Evolutionary conservation across 768 basidiomycete species (phyloP), one percentile per base, ranked within the genome.

Genomic region (Tulasnella sp.): DNA sequence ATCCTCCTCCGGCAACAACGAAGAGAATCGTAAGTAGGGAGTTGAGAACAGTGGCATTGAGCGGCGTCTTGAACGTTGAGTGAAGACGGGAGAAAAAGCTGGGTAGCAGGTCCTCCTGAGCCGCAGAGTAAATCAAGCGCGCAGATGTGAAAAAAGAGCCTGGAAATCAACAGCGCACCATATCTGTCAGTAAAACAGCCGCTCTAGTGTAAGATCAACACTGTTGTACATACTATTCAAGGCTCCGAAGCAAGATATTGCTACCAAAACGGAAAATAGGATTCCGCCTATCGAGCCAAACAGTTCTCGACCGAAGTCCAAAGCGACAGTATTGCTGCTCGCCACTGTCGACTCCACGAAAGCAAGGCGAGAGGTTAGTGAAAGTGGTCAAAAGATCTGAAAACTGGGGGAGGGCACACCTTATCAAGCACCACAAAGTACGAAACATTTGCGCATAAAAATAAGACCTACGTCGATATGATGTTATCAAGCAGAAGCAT

Each of bases 381-480:
- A 29, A 50, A 62, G 47, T 38, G 19, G 51, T 9, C 41, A 15
- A 15, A 47, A 49, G 26, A 34, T 26, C 41, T 45, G 29, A 15
- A 54, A 38, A 29, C 17, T 34, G 15, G 9, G 17, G 29, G 27
- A n/a, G 34, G 5, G 26, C 68, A 51, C 66, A 83, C 85, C 76
- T 84, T 84, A 70, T 91, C 86, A n/a, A 99, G 78, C 8, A 97
- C 89, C 26, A 90, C 82, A 63, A 97, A 93, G 72, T 98, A 99
- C 0, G 92, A 82, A 11, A 95, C 64, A 69, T 98, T 97, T 4
- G 87, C 84, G 17, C 85, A 73, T 11, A 93, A 67, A 69, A 93
- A 96, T 48, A 94, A 75, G 11, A 79, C 54, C 88, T 91, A 63
- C n/a, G 15, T 24, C 7, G 4, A 38, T n/a, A 52, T 13, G 15